Evolutionary conservation across 2,329 filamentous ascomycete genomes (phyloP).

Genomic region (Stromatinia cepivora): DNA sequence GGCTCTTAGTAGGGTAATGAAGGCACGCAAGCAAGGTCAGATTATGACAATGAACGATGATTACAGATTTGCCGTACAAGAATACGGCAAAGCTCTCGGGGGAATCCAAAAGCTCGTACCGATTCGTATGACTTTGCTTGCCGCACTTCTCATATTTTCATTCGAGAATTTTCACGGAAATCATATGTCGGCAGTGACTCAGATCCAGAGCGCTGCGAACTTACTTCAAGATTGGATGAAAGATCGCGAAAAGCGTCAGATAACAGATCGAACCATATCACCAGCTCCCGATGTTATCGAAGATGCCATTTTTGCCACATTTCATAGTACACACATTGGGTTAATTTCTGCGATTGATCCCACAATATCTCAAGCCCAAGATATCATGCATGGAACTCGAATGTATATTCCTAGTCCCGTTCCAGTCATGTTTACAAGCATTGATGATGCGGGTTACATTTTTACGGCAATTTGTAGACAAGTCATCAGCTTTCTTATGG

Average conservation of each 20-base stretch:
- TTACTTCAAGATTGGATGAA: slow-evolving; percentile 18
- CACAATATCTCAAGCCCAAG: slow-evolving; percentile 9
- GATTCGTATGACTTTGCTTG: slow-evolving; percentile 14
- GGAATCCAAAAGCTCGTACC: slow-evolving; percentile 11
- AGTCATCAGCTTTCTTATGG: slow-evolving; percentile 9
- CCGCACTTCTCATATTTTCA: slow-evolving; percentile 13
- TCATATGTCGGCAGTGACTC: slow-evolving; percentile 1
- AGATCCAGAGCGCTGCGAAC: slow-evolving; percentile 18
- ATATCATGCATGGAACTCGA: slow-evolving; percentile 1
- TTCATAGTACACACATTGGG: slow-evolving; percentile 19
- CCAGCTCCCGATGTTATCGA: slow-evolving; percentile 21
- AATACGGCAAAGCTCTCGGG: slow-evolving; percentile 17
- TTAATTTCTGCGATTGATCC: slow-evolving; percentile 9
- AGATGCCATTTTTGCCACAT: slow-evolving; percentile 14
- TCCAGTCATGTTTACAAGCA: not conserved
- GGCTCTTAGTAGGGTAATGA: slow-evolving; percentile 18
- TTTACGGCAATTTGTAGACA: slow-evolving; percentile 3
- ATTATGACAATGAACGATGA: slow-evolving; percentile 9
- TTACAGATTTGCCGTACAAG: slow-evolving; percentile 18
- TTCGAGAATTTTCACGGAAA: slow-evolving; percentile 22
- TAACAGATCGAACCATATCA: slow-evolving; percentile 7
- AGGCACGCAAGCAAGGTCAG: slow-evolving; percentile 1
- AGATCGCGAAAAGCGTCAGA: slow-evolving; percentile 14
- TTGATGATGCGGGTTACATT: not conserved
- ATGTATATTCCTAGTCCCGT: slow-evolving; percentile 17